Evolutionary conservation across 495 filamentous ascomycete genomes (phyloP), one percentile per base, ranked within the genome.

Genomic region (Staphylotrichum tortipilum): DNA sequence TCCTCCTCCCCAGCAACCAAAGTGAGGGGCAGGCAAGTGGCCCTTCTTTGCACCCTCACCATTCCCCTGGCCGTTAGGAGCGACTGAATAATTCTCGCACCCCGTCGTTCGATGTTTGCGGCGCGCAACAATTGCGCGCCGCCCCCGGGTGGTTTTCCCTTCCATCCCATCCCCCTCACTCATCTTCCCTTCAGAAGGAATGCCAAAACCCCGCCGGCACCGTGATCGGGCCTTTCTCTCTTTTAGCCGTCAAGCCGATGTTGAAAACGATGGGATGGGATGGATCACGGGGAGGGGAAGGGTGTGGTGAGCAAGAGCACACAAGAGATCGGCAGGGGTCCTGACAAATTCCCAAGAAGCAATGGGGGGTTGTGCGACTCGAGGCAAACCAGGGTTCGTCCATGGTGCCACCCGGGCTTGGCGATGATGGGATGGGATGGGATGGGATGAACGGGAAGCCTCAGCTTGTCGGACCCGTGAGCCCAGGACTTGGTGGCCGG

Each of bases 201-300:
- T 2, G 26, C 10, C 26, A 28, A 40, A 34, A 47, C 48, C 14
- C 38, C 44, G 37, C 23, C 47, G 53, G 47, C 14, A 38, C 42
- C 34, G 43, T 44, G 22, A 31, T 52, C 54, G 39, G 49, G 30
- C 44, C 39, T 52, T 45, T 46, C 28, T 49, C 21, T 12, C 19
- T 38, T 56, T 56, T 56, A 49, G 49, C 54, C 49, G 49, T 56
- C 33, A 39, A 44, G 45, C 38, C 38, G 37, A 28, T 34, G 18
- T 29, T 33, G 29, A 42, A 24, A 21, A 31, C 23, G 34, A 31
- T 28, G 18, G 37, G 9, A 19, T 15, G 35, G 23, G 22, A n/a
- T n/a, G n/a, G n/a, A n/a, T n/a, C n/a, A n/a, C n/a, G n/a, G n/a
- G n/a, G n/a, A n/a, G n/a, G n/a, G n/a, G n/a, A n/a, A n/a, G n/a